A percentile compares a stretch with the other conserved stretches of the same genome.
Evolutionary conservation across 805 yeast species (phyloP).

Genomic region (Candida jianshihensis): DNA sequence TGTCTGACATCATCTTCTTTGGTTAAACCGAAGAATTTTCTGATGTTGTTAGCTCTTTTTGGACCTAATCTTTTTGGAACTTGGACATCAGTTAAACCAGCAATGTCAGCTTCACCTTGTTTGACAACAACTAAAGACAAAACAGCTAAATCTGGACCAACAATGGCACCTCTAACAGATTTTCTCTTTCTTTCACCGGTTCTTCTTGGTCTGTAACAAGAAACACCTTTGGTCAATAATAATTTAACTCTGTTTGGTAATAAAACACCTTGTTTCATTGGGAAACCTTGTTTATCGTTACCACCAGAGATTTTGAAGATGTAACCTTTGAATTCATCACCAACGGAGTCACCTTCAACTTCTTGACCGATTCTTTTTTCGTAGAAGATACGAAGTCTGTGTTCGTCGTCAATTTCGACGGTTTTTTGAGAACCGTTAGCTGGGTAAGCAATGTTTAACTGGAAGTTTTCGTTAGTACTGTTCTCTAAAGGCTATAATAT

Average conservation of each 20-base stretch:
- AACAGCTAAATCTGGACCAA: slow-evolving; percentile 94
- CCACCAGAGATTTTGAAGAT: slow-evolving; percentile 98
- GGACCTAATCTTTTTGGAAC: slow-evolving; percentile 99
- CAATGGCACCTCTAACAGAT: slow-evolving; percentile 99
- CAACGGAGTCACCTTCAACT: slow-evolving; percentile 96
- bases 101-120: slow-evolving; percentile 95
- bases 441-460: slow-evolving; percentile 99
- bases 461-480: neutral
- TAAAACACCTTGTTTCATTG: slow-evolving; percentile 99
- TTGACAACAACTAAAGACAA: slow-evolving; percentile 89
- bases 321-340: slow-evolving; percentile 99
- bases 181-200: slow-evolving; percentile 99
- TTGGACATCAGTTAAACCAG: slow-evolving; percentile 90
- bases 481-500: too few relatives aligned
- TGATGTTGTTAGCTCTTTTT: slow-evolving; percentile 99
- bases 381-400: slow-evolving; percentile 95
- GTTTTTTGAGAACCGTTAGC: slow-evolving; percentile 99
- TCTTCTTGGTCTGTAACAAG: slow-evolving; percentile 99
- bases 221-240: slow-evolving; percentile 86
- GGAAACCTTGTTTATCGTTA: slow-evolving; percentile 99
- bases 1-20: slow-evolving; percentile 64
- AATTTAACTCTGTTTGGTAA: slow-evolving; percentile 99
- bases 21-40: slow-evolving; percentile 97
- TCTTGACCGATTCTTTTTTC: slow-evolving; percentile 99
- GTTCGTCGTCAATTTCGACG: slow-evolving; percentile 98